Conservation (phyloP, 2,329 filamentous ascomycete genomes). For the Fusarium nelsonii region DNA sequence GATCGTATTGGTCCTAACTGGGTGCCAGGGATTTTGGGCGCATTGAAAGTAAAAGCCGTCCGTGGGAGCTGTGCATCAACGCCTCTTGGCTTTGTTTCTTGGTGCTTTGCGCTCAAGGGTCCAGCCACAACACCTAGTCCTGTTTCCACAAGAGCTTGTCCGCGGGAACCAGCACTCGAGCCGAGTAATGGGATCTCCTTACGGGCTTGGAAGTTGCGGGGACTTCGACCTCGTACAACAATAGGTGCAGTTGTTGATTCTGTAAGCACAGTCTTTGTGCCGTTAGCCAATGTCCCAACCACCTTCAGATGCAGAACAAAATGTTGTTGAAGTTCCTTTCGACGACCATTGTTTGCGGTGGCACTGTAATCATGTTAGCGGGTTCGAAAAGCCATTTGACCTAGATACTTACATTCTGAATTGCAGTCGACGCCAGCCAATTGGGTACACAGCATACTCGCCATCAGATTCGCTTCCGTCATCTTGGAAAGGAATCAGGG, state of each 20-base stretch:
- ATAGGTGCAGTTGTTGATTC: conserved; percentile 91
- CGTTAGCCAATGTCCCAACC: conserved; percentile 83
- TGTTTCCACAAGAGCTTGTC: conserved; percentile 78
- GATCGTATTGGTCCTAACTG: conserved; percentile 67
- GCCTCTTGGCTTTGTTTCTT: conserved; percentile 64
- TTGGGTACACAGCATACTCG: conserved; percentile 90
- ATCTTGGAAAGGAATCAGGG: conserved; percentile 76
- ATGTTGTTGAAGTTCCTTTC: conserved; percentile 96
- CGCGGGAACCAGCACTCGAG: conserved; percentile 79
- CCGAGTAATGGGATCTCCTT: conserved; percentile 92
- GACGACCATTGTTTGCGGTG: conserved; percentile 93
- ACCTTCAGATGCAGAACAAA: conserved; percentile 92
- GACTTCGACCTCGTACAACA: conserved; percentile 92
- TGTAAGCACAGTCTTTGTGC: conserved; percentile 82
- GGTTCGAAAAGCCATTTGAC: neutral
- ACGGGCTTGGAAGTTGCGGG: conserved; percentile 92
- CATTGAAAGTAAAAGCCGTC: conserved; percentile 69
- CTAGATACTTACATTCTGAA: conserved; percentile 76
- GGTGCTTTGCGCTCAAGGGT: conserved; percentile 65
- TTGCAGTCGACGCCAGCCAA: conserved; percentile 93
- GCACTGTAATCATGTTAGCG: conserved; percentile 65
- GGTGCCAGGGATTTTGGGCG: conserved; percentile 67
- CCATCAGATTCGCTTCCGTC: conserved; percentile 72
- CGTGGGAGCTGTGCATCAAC: conserved; percentile 68
- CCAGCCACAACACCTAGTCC: conserved; percentile 71